Evolutionary conservation across 2,329 filamentous ascomycete genomes (phyloP).

Genomic region (Xylaria sp.): DNA sequence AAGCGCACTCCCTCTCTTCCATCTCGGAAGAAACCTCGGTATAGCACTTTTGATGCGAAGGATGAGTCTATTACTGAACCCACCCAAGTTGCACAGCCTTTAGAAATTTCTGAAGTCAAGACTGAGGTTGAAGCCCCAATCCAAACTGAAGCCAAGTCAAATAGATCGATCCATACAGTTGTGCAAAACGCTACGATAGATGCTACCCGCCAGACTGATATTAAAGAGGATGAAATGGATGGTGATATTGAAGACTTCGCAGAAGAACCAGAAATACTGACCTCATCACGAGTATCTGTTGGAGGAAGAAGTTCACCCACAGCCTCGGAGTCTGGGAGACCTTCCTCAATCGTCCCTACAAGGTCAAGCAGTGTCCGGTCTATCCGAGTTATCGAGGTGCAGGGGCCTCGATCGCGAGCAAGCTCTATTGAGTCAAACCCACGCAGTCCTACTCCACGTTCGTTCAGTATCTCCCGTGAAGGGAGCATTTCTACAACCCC

Average conservation of each 20-base stretch:
- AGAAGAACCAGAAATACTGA: constrained; percentile 69
- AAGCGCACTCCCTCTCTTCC: constrained; percentile 46
- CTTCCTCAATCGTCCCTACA: constrained; percentile 54
- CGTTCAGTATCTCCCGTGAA: constrained; percentile 55
- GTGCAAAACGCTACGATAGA: constrained; percentile 29
- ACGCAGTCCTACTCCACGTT: constrained; percentile 47
- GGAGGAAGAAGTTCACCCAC: constrained; percentile 63
- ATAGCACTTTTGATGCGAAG: constrained; percentile 16
- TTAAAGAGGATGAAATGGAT: constrained; percentile 45
- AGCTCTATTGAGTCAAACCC: constrained; percentile 60
- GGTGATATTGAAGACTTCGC: constrained; percentile 64
- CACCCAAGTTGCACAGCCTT: constrained; percentile 4
- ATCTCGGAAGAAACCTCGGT: constrained; percentile 41
- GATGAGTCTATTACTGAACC: neutral
- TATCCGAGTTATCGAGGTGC: constrained; percentile 68
- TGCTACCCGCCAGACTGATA: constrained; percentile 33
- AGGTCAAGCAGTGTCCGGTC: constrained; percentile 64
- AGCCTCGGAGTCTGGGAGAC: constrained; percentile 59
- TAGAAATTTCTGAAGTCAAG: constrained; percentile 14
- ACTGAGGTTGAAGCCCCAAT: constrained; percentile 18
- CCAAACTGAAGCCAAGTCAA: constrained; percentile 3
- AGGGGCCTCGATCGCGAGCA: constrained; percentile 63
- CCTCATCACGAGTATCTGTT: constrained; percentile 66
- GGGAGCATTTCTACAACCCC: constrained; percentile 55
- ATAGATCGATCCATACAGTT: constrained; percentile 33